Conservation (phyloP, 2,329 filamentous ascomycete genomes). For the Proliferodiscus dingleyae region DNA sequence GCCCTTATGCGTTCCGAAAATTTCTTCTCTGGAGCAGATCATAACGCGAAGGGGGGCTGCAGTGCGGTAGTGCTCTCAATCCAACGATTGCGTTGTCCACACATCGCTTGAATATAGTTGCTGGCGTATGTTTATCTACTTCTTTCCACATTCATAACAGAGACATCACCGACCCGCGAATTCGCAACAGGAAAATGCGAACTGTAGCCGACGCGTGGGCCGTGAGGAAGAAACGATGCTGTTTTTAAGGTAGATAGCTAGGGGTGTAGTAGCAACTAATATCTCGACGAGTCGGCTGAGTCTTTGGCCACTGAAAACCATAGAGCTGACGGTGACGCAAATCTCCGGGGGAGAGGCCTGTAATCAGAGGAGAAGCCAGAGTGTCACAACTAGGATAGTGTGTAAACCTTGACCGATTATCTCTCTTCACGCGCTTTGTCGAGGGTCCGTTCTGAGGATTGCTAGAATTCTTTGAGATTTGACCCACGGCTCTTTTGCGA, state of each 20-base stretch:
- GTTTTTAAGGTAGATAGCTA: not conserved
- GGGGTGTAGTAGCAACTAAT: not conserved
- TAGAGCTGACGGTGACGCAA: not conserved
- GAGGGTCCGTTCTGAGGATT: not conserved
- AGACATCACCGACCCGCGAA: not conserved
- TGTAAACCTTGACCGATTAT: too few relatives aligned
- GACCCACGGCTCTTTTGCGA: not conserved
- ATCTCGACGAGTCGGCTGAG: not conserved
- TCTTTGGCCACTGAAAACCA: not conserved
- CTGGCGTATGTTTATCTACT: too few relatives aligned
- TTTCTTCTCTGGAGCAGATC: too few relatives aligned
- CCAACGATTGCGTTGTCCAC: too few relatives aligned
- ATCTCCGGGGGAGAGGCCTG: not conserved
- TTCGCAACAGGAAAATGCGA: not conserved
- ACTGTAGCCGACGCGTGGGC: not conserved
- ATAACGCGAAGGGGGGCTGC: too few relatives aligned
- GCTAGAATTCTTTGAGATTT: not conserved
- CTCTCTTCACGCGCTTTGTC: not conserved
- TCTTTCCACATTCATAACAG: too few relatives aligned
- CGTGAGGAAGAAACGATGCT: not conserved
- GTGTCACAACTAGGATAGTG: too few relatives aligned
- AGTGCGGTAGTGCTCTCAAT: too few relatives aligned
- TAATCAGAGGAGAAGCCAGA: not conserved
- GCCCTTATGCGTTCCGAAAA: too few relatives aligned
- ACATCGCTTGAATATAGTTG: too few relatives aligned